Conservation (phyloP, 148 eudicot genomes). For the Silene conica region DNA sequence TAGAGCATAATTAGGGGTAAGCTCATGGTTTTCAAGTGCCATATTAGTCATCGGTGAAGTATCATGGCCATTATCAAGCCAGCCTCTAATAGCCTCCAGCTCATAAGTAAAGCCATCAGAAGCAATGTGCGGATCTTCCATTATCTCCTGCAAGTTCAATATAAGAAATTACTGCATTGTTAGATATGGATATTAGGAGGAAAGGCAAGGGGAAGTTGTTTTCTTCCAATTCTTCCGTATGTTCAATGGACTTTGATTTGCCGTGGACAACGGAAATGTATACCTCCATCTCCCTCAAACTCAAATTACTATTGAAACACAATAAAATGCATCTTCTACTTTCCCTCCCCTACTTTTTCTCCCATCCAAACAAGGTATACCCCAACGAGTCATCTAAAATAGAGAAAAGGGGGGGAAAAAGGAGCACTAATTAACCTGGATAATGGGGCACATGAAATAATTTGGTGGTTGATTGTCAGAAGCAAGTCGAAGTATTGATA, state of each 20-base stretch:
- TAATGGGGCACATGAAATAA: conserved; percentile 78
- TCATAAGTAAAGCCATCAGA: conserved; percentile 90
- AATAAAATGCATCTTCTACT: neutral
- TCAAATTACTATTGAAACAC: neutral
- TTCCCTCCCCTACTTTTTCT: neutral
- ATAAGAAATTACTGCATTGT: neutral
- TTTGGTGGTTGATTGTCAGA: conserved; percentile 44
- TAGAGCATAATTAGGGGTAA: conserved; percentile 61
- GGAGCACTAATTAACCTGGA: conserved; percentile 48
- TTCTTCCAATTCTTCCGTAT: neutral
- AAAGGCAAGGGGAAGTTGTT: no score
- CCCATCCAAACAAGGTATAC: no score
- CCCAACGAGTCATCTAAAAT: neutral
- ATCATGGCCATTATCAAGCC: conserved; percentile 55
- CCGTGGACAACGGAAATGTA: neutral
- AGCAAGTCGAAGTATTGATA: conserved; percentile 25
- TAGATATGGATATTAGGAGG: no score
- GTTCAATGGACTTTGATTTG: neutral
- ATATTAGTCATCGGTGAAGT: conserved; percentile 71
- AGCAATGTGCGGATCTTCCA: conserved; percentile 87
- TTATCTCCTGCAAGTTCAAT: conserved; percentile 53
- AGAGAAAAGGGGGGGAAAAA: neutral
- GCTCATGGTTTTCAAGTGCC: conserved; percentile 41
- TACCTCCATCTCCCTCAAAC: neutral
- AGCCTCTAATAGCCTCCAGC: conserved; percentile 68